phyloP scores from a whole-genome alignment of 2,329 filamentous ascomycete genomes.

The Diaporthe humulicola region DNA sequence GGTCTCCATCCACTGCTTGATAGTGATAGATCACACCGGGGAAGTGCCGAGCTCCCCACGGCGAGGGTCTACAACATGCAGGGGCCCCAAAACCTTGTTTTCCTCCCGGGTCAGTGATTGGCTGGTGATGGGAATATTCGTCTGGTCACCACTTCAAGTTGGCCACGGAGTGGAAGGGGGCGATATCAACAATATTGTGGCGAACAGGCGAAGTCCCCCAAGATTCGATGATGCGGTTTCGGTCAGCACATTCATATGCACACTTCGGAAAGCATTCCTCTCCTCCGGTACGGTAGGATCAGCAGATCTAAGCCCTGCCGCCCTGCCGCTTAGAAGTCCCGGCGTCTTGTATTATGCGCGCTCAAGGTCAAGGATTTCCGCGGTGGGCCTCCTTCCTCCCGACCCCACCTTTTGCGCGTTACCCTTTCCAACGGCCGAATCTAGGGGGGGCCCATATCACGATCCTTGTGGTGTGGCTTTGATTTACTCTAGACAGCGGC shows the following conservation, averaged over 20 bases:
- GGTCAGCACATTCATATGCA: not conserved
- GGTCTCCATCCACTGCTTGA: not conserved
- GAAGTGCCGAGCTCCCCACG: slow-evolving; percentile 14
- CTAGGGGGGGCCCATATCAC: slow-evolving; percentile 12
- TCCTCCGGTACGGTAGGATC: not conserved
- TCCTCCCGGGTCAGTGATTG: not conserved
- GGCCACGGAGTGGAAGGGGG: not conserved
- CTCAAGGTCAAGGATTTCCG: slow-evolving; percentile 9
- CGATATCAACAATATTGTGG: not conserved
- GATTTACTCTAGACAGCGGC: slow-evolving; percentile 13
- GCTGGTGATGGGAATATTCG: not conserved
- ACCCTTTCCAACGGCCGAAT: slow-evolving; percentile 4
- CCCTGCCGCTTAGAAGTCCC: slow-evolving; percentile 13
- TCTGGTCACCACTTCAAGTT: not conserved
- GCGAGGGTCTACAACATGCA: not conserved
- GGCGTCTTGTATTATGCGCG: not conserved
- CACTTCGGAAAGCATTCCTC: not conserved
- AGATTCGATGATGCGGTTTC: not conserved
- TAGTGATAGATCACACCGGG: slow-evolving; percentile 12
- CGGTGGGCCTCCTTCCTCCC: slow-evolving; percentile 6
- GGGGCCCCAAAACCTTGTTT: slow-evolving; percentile 17
- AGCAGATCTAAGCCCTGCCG: slow-evolving; percentile 8
- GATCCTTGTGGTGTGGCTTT: slow-evolving; percentile 16
- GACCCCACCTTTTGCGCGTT: slow-evolving; percentile 19
- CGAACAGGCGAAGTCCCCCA: not conserved